Percentiles rank a stretch among this genome's conserved stretches.
Evolutionary conservation across 768 basidiomycete genomes (phyloP).

Genomic region (Lepiota subincarnata): DNA sequence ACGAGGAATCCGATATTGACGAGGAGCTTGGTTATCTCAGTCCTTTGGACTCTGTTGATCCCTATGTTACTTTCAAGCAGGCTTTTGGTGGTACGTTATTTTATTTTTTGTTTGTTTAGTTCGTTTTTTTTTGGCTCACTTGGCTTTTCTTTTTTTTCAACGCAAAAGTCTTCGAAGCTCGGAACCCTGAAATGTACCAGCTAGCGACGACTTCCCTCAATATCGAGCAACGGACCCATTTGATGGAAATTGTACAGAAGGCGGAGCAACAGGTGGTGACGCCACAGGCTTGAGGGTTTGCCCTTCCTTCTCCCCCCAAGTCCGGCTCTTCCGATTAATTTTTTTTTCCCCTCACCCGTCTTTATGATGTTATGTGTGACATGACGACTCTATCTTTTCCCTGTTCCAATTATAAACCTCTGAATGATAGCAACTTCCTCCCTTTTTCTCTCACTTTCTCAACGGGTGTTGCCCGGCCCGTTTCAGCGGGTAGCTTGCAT

Average conservation of each 20-base stretch:
- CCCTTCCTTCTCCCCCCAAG: neutral
- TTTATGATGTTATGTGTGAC: neutral
- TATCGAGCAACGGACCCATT: conserved; percentile 71
- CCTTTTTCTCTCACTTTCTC: neutral
- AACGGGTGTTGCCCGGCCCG: neutral
- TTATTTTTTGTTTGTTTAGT: conserved; percentile 3
- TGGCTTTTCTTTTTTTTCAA: conserved; percentile 7
- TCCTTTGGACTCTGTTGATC: conserved; percentile 74
- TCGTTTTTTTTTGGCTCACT: conserved; percentile 3
- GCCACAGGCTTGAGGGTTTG: conserved; percentile 19
- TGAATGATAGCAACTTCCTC: conserved; percentile 6
- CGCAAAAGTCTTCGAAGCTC: conserved; percentile 64
- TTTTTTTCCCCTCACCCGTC: neutral
- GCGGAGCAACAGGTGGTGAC: conserved; percentile 43
- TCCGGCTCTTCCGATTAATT: neutral
- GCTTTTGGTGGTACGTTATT: conserved; percentile 63
- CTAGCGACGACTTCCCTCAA: conserved; percentile 66
- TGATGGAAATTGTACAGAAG: conserved; percentile 82
- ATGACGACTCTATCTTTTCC: neutral
- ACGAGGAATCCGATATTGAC: conserved; percentile 59
- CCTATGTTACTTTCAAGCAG: conserved; percentile 74
- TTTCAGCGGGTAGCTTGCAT: no score
- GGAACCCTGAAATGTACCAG: conserved; percentile 66
- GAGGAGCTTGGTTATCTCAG: conserved; percentile 88
- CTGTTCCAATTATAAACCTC: neutral